Base-by-base conservation (phyloP, 768 basidiomycete genomes). In the Udeniomyces megalosporus region DNA sequence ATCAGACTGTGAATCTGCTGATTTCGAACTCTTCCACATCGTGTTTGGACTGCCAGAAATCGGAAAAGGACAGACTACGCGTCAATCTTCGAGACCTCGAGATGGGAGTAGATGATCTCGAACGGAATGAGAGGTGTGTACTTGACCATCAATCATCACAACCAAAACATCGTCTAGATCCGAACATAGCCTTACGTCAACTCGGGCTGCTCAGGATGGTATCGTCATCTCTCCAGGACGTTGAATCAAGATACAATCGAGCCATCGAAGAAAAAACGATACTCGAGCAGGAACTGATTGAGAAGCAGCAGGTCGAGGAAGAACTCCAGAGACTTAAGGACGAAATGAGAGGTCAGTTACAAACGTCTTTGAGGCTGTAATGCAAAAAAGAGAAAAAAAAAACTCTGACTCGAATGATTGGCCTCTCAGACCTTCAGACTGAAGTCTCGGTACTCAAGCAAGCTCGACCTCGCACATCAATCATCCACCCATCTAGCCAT, bases 181-280 rank as follows among this genome's bases (percentile, higher is more conserved):
- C n/a, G n/a, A n/a, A n/a, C n/a, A n/a, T n/a, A n/a, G n/a, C n/a
- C n/a, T n/a, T n/a, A n/a, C n/a, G n/a, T n/a, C n/a, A n/a, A n/a
- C n/a, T n/a, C n/a, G n/a, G n/a, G n/a, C n/a, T n/a, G n/a, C n/a
- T n/a, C 45, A 63, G 61, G 15, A 65, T 65, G 63, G 58, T 60
- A 22, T 65, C 73, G 5, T 75, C 74, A 4, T 74, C 73, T 0
- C 62, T 76, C 0, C 67, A 73, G 10, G 76, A 77, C 59, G 74
- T 88, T 69, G 91, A 95, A 75, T 77, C 81, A 68, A 89, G 85
- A 72, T 93, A 97, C 75, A 83, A 90, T 63, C 81, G 84, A 58
- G 86, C 85, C 1, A 77, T 97, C 35, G 95, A 99, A 74, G 91
- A 97, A 76, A 97, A 96, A 76, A 96, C 96, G 60, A 76, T 99